Evolutionary conservation across 2,329 filamentous ascomycete genomes (phyloP).

Genomic region (Akanthomyces uredinophilus): DNA sequence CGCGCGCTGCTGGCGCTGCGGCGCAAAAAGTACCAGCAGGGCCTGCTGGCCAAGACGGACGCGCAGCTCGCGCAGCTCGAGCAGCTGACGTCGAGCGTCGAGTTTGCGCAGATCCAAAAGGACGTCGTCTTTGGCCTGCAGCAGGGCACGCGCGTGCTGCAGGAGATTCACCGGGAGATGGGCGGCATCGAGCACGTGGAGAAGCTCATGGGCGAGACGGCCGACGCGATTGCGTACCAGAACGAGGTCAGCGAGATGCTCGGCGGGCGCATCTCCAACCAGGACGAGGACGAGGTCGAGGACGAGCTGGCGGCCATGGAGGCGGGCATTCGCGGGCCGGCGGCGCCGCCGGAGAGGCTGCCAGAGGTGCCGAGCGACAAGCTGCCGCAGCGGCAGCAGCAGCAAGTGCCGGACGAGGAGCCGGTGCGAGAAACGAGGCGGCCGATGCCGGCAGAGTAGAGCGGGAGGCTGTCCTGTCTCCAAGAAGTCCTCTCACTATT

Average conservation of each 20-base stretch:
- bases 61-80: slow-evolving; percentile 91
- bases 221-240: slow-evolving; percentile 88
- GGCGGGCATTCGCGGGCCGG: slow-evolving; percentile 26
- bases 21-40: slow-evolving; percentile 95
- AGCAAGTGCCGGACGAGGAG: slow-evolving; percentile 17
- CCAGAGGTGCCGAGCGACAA: slow-evolving; percentile 27
- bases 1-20: slow-evolving; percentile 83
- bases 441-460: slow-evolving; percentile 36
- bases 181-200: slow-evolving; percentile 90
- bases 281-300: slow-evolving; percentile 97
- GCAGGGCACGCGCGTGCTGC: slow-evolving; percentile 83
- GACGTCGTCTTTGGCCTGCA: slow-evolving; percentile 90
- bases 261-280: slow-evolving; percentile 79
- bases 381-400: slow-evolving; percentile 25
- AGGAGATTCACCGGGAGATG: slow-evolving; percentile 93
- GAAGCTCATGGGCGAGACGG: slow-evolving; percentile 88
- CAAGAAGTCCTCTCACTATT: neutral
- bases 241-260: slow-evolving; percentile 93
- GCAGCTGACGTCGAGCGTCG: slow-evolving; percentile 79
- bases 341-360: slow-evolving; percentile 4
- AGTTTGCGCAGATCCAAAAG: slow-evolving; percentile 95
- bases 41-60: slow-evolving; percentile 82
- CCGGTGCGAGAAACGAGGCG: slow-evolving; percentile 29
- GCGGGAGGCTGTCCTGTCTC: neutral
- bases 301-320: slow-evolving; percentile 85